A percentile compares a stretch with the other conserved stretches of the same genome.
Evolutionary conservation across 148 eudicot species (phyloP).

Genomic region (Cornus controversa): DNA sequence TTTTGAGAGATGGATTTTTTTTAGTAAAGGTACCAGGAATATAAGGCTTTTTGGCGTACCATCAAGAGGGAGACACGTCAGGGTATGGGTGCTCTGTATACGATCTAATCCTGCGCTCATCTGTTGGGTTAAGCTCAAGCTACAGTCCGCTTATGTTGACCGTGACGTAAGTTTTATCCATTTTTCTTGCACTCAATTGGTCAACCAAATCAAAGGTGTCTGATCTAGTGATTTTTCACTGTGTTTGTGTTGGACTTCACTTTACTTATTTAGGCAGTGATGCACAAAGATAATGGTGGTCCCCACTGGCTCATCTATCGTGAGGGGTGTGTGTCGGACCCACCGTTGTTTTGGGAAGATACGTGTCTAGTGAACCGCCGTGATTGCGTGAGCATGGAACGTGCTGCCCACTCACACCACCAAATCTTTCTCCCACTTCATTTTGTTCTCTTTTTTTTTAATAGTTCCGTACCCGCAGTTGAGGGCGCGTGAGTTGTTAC

Average conservation of each 20-base stretch:
- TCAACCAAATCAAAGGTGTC: background rate
- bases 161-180: background rate
- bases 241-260: background rate
- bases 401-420: constrained; percentile 5
- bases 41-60: background rate
- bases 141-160: background rate
- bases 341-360: background rate
- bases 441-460: background rate
- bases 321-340: background rate
- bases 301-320: background rate
- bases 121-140: background rate
- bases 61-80: constrained; percentile 9
- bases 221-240: background rate
- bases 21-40: background rate
- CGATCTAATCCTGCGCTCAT: background rate
- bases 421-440: background rate
- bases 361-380: background rate
- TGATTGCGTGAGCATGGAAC: constrained; percentile 7
- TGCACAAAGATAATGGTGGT: background rate
- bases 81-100: background rate
- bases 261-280: background rate
- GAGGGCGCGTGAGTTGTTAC: background rate
- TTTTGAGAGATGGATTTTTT: too few relatives aligned
- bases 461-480: background rate
- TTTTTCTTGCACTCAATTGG: background rate